Evolutionary conservation across 2,329 filamentous ascomycete species (phyloP).

Genomic region (Cercospora beticola): DNA sequence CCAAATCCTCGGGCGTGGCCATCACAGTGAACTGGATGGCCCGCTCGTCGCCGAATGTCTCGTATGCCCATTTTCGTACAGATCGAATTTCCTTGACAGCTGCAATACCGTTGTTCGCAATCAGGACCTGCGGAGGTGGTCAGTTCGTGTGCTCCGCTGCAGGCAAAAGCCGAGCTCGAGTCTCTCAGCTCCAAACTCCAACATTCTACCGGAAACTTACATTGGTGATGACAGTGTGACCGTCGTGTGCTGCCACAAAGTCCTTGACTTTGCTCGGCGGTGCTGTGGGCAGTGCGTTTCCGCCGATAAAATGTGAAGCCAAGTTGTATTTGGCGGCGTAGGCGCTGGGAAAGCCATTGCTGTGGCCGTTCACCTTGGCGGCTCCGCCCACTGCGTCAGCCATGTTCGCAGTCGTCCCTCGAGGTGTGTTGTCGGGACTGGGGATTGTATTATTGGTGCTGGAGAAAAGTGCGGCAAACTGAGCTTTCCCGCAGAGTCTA

Average conservation of each 20-base stretch:
- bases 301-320: conserved; percentile 92
- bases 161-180: conserved; percentile 2
- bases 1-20: conserved; percentile 96
- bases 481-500: conserved; percentile 8
- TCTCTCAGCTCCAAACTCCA: neutral
- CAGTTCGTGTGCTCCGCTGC: conserved; percentile 16
- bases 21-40: conserved; percentile 99
- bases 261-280: conserved; percentile 88
- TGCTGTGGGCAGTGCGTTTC: conserved; percentile 81
- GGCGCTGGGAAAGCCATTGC: conserved; percentile 59
- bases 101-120: conserved; percentile 99
- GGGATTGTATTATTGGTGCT: neutral
- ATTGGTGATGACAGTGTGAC: conserved; percentile 97
- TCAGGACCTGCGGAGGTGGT: conserved; percentile 69
- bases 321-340: conserved; percentile 81
- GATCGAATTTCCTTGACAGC: conserved; percentile 99
- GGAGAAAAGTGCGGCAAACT: conserved; percentile 8
- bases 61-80: conserved; percentile 99
- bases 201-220: conserved; percentile 56
- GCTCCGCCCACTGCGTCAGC: conserved; percentile 44
- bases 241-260: conserved; percentile 84
- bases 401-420: conserved; percentile 39
- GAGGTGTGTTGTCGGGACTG: conserved; percentile 18
- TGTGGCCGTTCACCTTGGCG: conserved; percentile 37
- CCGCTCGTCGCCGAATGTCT: conserved; percentile 96